Percentiles rank a stretch among this genome's conserved stretches.
Evolutionary conservation across 2,329 filamentous ascomycete genomes (phyloP).

Genomic region (Emmonsia crescens): DNA sequence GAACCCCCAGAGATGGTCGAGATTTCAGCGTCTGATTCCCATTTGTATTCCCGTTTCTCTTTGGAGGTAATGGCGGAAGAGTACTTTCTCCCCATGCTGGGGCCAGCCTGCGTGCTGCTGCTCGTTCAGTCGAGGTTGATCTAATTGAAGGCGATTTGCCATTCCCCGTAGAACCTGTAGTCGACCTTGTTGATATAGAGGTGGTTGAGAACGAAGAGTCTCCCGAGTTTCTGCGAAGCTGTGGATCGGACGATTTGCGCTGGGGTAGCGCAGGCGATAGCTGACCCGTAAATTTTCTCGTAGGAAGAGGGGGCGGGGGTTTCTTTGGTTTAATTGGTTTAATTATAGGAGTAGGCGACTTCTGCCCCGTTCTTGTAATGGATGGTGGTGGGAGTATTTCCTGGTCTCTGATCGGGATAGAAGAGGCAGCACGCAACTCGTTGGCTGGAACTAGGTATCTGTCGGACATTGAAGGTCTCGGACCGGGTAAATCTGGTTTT

Average conservation of each 20-base stretch:
- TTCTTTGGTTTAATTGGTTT: slow-evolving; percentile 6
- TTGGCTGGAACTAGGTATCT: slow-evolving; percentile 8
- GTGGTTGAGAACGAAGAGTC: slow-evolving; percentile 41
- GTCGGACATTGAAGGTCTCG: slow-evolving; percentile 16
- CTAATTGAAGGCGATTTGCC: slow-evolving; percentile 20
- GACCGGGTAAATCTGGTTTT: slow-evolving; percentile 18
- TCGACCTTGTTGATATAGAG: slow-evolving; percentile 36
- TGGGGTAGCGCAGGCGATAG: slow-evolving; percentile 40
- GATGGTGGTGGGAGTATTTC: slow-evolving; percentile 13
- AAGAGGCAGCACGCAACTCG: neutral
- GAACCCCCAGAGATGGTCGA: neutral
- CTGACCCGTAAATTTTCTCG: slow-evolving; percentile 30
- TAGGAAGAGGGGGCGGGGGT: slow-evolving; percentile 38
- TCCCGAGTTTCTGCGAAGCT: slow-evolving; percentile 37
- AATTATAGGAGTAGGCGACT: slow-evolving; percentile 10
- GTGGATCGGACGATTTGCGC: slow-evolving; percentile 28
- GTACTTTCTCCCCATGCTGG: slow-evolving; percentile 47
- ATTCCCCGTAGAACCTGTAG: slow-evolving; percentile 16
- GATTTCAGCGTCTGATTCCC: slow-evolving; percentile 12
- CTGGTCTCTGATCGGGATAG: neutral
- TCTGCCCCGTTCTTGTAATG: slow-evolving; percentile 21
- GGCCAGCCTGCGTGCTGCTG: slow-evolving; percentile 31
- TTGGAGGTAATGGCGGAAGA: slow-evolving; percentile 46
- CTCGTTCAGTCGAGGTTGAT: slow-evolving; percentile 16
- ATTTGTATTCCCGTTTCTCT: slow-evolving; percentile 24